Evolutionary conservation across 352 stramenopile species (phyloP), one percentile per base, ranked within the genome.

Genomic region (Pythium plurisporium): DNA sequence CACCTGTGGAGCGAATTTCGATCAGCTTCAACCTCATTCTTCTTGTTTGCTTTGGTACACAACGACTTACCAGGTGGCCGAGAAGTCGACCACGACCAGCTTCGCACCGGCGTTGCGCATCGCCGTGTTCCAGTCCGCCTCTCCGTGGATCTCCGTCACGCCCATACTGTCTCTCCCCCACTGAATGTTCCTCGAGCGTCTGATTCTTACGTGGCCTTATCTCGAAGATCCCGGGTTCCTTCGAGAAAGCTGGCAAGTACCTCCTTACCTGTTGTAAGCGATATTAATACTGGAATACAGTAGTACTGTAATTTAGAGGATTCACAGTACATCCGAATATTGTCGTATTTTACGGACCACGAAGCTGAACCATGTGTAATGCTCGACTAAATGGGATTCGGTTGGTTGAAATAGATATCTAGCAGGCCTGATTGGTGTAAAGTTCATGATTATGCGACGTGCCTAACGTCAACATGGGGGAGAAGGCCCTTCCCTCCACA

Each of bases 51-150:
- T n/a, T 0, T 9, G 26, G 14, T 2, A n/a, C 8, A 20, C 4
- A 8, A 5, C 17, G 5, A 65, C 68, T 64, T 67, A 95, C 85
- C 85, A 95, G 15, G 81, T 84, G 34, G 85, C 85, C 3, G 82
- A 93, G 50, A 95, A 95, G 67, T 95, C 82, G 20, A 88, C 85
- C 9, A 95, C 82, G n/a, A 95, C 83, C n/a, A 95, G 73, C 63
- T 95, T 93, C n/a, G 78, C 82, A 26, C 82, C 76, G 17, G 85
- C 85, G 36, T 64, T 67, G 48, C 76, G 65, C 72, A 93, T 85
- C 67, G 88, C 71, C 65, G 78, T 59, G 70, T 93, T 91, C 76
- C 80, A 95, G 56, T 94, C 85, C 11, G 68, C 72, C 29, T 93
- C 77, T 43, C 82, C 81, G 27, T 70, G 59, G 49, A 95, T 85